Evolutionary conservation across 2,329 filamentous ascomycete genomes (phyloP).

Genomic region (Rhynchosporium agropyri): DNA sequence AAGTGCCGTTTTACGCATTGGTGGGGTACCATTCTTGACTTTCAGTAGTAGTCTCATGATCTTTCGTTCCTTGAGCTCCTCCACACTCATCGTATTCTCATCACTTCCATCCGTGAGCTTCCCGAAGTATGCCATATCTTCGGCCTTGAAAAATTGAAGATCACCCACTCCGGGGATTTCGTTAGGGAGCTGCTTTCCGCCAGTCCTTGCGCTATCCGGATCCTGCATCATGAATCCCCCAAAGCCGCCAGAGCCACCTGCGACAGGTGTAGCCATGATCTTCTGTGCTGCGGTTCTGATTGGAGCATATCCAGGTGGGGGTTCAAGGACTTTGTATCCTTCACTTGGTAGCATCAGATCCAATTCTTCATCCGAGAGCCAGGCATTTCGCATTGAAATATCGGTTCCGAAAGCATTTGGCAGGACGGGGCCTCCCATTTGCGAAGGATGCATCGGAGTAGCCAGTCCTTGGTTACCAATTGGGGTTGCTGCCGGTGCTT

Average conservation of each 20-base stretch:
- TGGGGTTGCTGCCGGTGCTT: conserved; percentile 80
- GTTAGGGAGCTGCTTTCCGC: conserved; percentile 89
- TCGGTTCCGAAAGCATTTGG: conserved; percentile 78
- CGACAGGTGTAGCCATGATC: conserved; percentile 70
- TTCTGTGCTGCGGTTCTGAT: conserved; percentile 76
- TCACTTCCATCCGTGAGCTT: conserved; percentile 94
- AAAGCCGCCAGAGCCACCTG: conserved; percentile 48
- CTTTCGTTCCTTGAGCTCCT: conserved; percentile 96
- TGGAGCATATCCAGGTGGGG: conserved; percentile 89
- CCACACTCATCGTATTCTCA: conserved; percentile 87
- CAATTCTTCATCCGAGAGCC: conserved; percentile 90
- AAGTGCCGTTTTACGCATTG: conserved; percentile 97
- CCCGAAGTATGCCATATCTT: conserved; percentile 98
- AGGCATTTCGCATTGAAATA: conserved; percentile 74
- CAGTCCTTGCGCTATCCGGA: conserved; percentile 77
- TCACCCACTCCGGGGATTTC: conserved; percentile 97
- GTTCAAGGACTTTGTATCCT: conserved; percentile 89
- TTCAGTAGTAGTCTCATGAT: conserved; percentile 97
- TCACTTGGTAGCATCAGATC: conserved; percentile 88
- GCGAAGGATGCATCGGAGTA: conserved; percentile 75
- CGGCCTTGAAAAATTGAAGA: conserved; percentile 95
- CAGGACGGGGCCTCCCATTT: conserved; percentile 53
- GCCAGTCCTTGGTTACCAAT: conserved; percentile 73
- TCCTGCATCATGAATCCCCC: conserved; percentile 96
- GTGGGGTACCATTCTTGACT: conserved; percentile 98